Evolutionary conservation across 305 asterid genomes (phyloP), one percentile per base, ranked within the genome.

Genomic region (Coffea humblotiana): DNA sequence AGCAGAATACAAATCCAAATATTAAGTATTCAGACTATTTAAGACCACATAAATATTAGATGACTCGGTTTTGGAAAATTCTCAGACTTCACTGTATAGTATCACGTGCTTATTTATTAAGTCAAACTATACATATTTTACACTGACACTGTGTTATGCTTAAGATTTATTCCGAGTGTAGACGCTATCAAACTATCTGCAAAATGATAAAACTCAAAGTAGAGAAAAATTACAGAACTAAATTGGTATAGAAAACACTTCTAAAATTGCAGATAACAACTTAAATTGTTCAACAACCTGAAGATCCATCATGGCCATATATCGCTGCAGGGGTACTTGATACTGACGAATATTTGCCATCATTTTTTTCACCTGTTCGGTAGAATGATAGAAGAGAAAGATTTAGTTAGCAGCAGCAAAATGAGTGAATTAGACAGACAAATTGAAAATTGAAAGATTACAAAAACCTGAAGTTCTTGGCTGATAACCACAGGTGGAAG

Each of bases 301-400:
- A 86, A 95, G 99, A 88, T 95, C 99, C 98, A 92, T 95, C 97
- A 95, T 90, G 80, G 99, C 99, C 93, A 91, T 91, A 91, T 95
- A 95, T 80, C 90, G 91, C 82, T 95, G 98, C 82, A 95, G 84
- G 35, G 99, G 98, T 65, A 95, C 92, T 85, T 92, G 92, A 90
- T 95, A 93, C 72, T 91, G 93, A 27, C 97, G 97, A 74, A 95
- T 85, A 79, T 78, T 90, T 76, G 86, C 89, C 99, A 95, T 90
- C 96, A 95, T 84, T 78, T 92, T 92, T 66, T 95, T 94, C n/a
- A 92, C 97, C 99, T 95, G 82, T 52, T 82, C 63, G 80, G 67
- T 29, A 54, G 67, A 67, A 77, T 74, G 74, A 21, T 51, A 70
- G 29, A 64, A 74, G 78, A 73, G 58, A 72, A 47, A 14, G 18